Evolutionary conservation across 2,329 filamentous ascomycete species (phyloP).

Genomic region (Zymoseptoria tritici): DNA sequence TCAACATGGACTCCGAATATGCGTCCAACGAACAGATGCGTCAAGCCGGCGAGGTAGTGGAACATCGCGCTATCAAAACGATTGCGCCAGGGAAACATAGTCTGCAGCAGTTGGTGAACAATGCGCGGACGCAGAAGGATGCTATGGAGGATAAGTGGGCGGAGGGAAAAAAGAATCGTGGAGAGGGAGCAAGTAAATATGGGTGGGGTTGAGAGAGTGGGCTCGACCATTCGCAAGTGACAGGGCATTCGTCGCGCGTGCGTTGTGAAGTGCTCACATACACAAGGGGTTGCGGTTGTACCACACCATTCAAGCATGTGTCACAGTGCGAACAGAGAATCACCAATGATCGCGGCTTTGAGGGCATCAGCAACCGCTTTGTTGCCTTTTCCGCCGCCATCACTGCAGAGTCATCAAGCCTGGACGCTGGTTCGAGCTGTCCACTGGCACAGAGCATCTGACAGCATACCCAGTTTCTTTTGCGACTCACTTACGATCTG

Average conservation of each 20-base stretch:
- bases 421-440: no score
- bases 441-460: no score
- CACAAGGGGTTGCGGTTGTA: background rate
- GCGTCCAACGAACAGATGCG: constrained; percentile 72
- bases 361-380: no score
- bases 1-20: constrained; percentile 86
- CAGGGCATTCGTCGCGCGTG: background rate
- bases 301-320: no score
- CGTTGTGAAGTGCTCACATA: background rate
- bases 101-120: constrained; percentile 77
- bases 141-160: constrained; percentile 90
- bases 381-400: no score
- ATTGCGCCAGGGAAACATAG: constrained; percentile 86
- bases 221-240: background rate
- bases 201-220: constrained; percentile 12
- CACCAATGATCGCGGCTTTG: no score
- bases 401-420: no score
- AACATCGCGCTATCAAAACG: constrained; percentile 73
- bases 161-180: constrained; percentile 67
- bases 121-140: constrained; percentile 73
- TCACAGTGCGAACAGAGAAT: no score
- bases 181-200: constrained; percentile 44
- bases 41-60: constrained; percentile 57
- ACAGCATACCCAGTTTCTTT: no score
- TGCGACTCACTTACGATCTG: no score